Conservation (phyloP, 352 stramenopile species). For the Pythium aristosporum region DNA sequence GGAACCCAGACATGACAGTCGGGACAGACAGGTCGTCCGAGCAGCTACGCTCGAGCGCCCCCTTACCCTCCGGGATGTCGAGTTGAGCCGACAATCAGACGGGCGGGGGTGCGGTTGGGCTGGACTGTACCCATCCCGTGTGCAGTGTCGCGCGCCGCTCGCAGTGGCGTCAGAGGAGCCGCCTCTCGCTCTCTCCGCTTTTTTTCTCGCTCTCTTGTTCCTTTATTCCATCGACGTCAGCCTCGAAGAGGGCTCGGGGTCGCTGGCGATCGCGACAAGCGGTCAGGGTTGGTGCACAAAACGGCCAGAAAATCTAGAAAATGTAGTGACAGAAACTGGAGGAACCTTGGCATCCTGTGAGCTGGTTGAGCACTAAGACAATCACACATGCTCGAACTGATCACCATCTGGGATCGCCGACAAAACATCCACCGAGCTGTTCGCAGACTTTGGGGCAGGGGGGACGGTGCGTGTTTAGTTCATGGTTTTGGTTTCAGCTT, state of each 20-base stretch:
- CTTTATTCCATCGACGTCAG: not conserved
- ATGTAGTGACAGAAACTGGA: not conserved
- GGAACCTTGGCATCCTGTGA: not conserved
- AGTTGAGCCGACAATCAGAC: not conserved
- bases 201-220: conserved; percentile 20
- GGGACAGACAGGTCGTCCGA: not conserved
- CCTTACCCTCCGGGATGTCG: not conserved
- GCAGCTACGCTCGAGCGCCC: not conserved
- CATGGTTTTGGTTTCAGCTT: no score
- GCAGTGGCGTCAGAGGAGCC: conserved; percentile 27
- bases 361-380: no score
- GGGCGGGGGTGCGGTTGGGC: not conserved
- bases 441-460: no score
- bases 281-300: conserved; percentile 9
- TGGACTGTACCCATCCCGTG: conserved; percentile 21
- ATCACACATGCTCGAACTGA: not conserved
- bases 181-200: conserved; percentile 21
- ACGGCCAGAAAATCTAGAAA: conserved; percentile 7
- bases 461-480: no score
- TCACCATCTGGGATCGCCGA: not conserved
- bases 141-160: conserved; percentile 21
- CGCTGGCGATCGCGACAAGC: conserved; percentile 6
- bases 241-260: conserved; percentile 5
- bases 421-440: no score
- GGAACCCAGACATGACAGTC: conserved; percentile 6